Percentiles rank a stretch among this genome's conserved stretches.
Conservation (phyloP, 768 basidiomycete species). For the Suillus sp. region DNA sequence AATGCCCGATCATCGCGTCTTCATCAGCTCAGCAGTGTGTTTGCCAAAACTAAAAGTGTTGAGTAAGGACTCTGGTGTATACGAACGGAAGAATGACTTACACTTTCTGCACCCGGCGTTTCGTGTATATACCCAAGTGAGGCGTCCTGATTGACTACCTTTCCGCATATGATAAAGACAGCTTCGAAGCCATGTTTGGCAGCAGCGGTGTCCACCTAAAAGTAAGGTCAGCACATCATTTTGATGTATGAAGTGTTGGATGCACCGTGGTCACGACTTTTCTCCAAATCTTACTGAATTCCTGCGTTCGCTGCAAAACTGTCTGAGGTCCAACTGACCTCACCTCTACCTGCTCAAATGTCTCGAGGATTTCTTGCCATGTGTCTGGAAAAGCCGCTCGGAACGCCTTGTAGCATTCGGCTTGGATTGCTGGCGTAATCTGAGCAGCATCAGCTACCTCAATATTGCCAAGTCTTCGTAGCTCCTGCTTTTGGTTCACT, state of each 20-base stretch:
- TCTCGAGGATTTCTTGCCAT: not conserved
- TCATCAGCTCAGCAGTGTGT: not conserved
- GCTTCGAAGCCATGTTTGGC: not conserved
- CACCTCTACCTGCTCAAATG: not conserved
- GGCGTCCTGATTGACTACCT: not conserved
- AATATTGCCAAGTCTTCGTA: not conserved
- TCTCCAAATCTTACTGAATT: not conserved
- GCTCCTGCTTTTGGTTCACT: constrained; percentile 13
- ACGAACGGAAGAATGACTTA: not conserved
- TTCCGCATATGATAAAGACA: not conserved
- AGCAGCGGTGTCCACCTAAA: not conserved
- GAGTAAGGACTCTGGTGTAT: not conserved
- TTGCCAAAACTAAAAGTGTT: not conserved
- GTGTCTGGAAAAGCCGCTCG: not conserved
- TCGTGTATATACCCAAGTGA: not conserved
- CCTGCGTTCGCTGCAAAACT: not conserved
- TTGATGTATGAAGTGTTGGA: no score
- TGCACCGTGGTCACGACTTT: no score
- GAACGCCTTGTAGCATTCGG: not conserved
- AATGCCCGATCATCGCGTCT: not conserved
- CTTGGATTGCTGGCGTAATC: not conserved
- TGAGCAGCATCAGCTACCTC: not conserved
- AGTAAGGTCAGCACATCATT: not conserved
- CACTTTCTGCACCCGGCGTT: not conserved
- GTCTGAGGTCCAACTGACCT: not conserved